Evolutionary conservation across 768 basidiomycete genomes (phyloP), one percentile per base, ranked within the genome.

Genomic region (Panaeolus cyanescens): DNA sequence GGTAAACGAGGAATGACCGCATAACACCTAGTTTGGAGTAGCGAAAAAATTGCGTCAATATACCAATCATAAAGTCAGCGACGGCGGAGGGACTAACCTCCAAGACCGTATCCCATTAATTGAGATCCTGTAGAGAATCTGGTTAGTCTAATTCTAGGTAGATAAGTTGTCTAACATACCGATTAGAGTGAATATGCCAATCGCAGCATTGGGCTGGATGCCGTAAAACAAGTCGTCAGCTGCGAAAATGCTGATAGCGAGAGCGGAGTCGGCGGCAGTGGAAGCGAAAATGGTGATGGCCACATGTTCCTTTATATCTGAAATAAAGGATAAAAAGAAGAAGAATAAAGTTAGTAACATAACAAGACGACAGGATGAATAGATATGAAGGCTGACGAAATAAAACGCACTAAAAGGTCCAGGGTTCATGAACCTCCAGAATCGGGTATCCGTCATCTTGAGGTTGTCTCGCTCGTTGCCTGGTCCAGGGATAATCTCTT

Each of bases 261-360:
- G 73, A 0, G 86, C 85, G 1, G 85, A 84, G 1, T 79, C 77
- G 1, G 84, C 82, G 2, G 86, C 86, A 0, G 86, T 87, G 19
- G 84, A 81, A 1, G 86, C 72, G 69, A 88, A 84, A 34, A 87
- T 85, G 2, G 85, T 85, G 55, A 88, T 87, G 15, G 81, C 81
- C 7, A 86, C 84, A 65, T 88, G 86, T 65, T 88, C 86, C 68
- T 79, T 80, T 68, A 79, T 74, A 62, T 83, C 80, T 83, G 42
- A 2, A 45, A n/a, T n/a, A n/a, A n/a, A n/a, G n/a, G n/a, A n/a
- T n/a, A n/a, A n/a, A n/a, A n/a, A n/a, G n/a, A n/a, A 50, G 28
- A 28, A 25, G n/a, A 33, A 25, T 22, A 13, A 28, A 57, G 13
- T 25, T 55, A 25, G 30, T 33, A 6, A 22, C 28, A 34, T 32